Percentiles rank a stretch among this genome's conserved stretches.
Evolutionary conservation across 2,329 filamentous ascomycete genomes (phyloP).

Genomic region (Colletotrichum melonis): DNA sequence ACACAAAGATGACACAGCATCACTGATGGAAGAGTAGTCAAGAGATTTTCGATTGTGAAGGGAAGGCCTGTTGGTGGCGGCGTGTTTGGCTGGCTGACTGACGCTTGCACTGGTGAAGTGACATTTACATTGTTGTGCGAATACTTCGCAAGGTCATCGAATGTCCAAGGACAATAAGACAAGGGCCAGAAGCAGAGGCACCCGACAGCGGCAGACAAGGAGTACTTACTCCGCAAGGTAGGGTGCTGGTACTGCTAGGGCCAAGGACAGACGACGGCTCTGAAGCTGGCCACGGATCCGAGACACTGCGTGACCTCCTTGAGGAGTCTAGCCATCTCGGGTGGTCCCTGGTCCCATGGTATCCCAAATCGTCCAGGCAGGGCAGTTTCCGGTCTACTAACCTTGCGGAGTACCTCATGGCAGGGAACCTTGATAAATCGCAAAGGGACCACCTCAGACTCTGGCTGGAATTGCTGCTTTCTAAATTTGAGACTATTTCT

Average conservation of each 20-base stretch:
- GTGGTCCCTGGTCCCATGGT: neutral
- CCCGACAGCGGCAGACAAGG: neutral
- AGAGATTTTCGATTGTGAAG: neutral
- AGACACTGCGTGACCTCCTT: constrained; percentile 35
- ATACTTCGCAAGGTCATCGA: neutral
- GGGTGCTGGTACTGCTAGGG: constrained; percentile 8
- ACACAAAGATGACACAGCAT: neutral
- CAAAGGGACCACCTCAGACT: neutral
- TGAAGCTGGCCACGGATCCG: constrained; percentile 35
- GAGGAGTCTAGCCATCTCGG: neutral
- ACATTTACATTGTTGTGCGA: neutral
- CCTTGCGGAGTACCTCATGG: neutral
- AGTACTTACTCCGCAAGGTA: neutral
- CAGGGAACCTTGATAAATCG: constrained; percentile 32
- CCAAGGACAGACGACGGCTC: constrained; percentile 24
- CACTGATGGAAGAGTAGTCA: neutral
- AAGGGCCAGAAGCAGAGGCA: neutral
- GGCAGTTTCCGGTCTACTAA: constrained; percentile 10
- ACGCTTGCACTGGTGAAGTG: neutral
- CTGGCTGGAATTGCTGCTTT: neutral
- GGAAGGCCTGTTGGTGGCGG: neutral
- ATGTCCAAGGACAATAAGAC: neutral
- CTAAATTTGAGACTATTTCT: neutral
- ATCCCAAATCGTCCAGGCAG: neutral
- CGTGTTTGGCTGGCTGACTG: neutral